phyloP scores from a whole-genome alignment of 805 yeast species.

The Barnettozyma siamensis region DNA sequence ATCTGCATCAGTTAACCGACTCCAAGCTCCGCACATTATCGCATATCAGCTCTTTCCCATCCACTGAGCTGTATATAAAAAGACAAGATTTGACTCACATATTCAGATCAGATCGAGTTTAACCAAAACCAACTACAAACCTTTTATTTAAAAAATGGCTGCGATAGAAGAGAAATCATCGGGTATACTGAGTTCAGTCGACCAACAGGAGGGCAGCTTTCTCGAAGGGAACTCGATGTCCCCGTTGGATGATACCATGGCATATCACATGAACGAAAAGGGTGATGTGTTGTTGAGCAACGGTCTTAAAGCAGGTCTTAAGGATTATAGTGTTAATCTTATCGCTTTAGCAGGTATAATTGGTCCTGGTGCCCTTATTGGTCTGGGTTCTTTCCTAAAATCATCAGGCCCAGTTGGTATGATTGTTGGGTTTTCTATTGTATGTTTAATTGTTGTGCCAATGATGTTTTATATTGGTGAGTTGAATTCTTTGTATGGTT shows the following conservation, averaged over 20 bases:
- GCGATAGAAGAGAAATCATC: not conserved
- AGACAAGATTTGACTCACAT: too few relatives aligned
- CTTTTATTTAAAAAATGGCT: not conserved
- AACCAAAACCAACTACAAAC: too few relatives aligned
- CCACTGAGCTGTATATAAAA: too few relatives aligned
- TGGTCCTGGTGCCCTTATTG: conserved; percentile 55
- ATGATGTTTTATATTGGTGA: conserved; percentile 56
- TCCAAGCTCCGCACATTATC: too few relatives aligned
- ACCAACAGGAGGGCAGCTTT: not conserved
- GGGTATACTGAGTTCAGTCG: not conserved
- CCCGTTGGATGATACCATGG: too few relatives aligned
- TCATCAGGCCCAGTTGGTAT: conserved; percentile 51
- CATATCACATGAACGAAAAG: conserved; percentile 17
- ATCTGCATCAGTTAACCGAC: too few relatives aligned
- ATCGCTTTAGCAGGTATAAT: conserved; percentile 53
- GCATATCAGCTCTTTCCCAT: too few relatives aligned
- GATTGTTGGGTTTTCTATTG: conserved; percentile 44
- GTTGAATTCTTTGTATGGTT: conserved; percentile 46
- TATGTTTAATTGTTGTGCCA: conserved; percentile 46
- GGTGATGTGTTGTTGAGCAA: conserved; percentile 28
- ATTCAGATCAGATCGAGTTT: too few relatives aligned
- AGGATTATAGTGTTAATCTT: conserved; percentile 45
- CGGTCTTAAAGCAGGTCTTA: conserved; percentile 40
- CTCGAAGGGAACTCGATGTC: not conserved
- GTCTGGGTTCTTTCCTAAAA: conserved; percentile 45